These are phyloP conservation scores for Hagleromyces aurorensis DNA, from an alignment of 805 yeast species.

Conservation along the genomic window DNA sequence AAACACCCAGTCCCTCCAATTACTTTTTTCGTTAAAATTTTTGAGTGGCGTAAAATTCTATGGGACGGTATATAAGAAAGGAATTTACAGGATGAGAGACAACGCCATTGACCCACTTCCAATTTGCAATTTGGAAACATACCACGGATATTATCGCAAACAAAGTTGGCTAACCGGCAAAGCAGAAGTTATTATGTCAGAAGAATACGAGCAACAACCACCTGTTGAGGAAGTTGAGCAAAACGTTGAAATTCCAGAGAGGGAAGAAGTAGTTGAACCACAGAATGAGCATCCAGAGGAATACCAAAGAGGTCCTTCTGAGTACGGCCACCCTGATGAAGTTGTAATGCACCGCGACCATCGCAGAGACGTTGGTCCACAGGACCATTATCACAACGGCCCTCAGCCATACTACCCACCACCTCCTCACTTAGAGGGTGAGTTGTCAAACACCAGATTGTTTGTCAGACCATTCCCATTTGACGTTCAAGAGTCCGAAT, in stretches of 20 bases:
- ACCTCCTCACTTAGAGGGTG: constrained; percentile 28
- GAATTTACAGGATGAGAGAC: too few species aligned
- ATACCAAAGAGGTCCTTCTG: too few species aligned
- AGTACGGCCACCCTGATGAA: constrained; percentile 10
- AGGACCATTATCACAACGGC: constrained; percentile 12
- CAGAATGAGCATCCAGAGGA: constrained; percentile 14
- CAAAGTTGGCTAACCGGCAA: too few species aligned
- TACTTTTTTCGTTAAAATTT: too few species aligned
- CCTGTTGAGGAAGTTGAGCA: constrained; percentile 13
- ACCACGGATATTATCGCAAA: too few species aligned
- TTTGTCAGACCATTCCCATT: constrained; percentile 59
- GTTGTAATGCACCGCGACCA: constrained; percentile 8
- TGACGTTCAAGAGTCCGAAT: constrained; percentile 47
- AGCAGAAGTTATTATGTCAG: constrained; percentile 16
- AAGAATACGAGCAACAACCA: constrained; percentile 16
- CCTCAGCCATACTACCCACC: constrained; percentile 19
- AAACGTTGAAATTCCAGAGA: constrained; percentile 9
- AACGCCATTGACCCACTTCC: too few species aligned
- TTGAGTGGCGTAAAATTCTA: too few species aligned
- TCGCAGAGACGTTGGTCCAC: constrained; percentile 5
- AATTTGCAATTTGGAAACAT: too few species aligned
- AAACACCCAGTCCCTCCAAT: too few species aligned
- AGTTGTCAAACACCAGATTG: constrained; percentile 38
- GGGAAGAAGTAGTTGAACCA: constrained; percentile 7
- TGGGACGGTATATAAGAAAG: too few species aligned